Evolutionary conservation across 2,329 filamentous ascomycete genomes (phyloP), one percentile per base, ranked within the genome.

Genomic region (Fusarium nygamai): DNA sequence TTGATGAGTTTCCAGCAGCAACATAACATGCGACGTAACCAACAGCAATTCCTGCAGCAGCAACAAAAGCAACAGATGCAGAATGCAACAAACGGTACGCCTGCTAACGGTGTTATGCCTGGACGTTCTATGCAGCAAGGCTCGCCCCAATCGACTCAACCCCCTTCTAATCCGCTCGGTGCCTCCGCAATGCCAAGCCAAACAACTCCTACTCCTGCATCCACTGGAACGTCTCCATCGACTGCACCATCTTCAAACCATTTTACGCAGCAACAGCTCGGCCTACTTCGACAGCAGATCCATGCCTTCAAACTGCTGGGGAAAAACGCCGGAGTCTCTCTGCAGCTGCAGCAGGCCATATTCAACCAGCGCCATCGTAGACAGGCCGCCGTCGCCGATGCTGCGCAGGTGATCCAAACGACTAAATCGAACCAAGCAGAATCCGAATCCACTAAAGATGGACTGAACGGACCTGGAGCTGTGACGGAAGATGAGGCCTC

Each of bases 221-320:
- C 81, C 20, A 81, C 80, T n/a, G 81, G 82, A 64, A 64, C 76
- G 59, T 71, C 80, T 69, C 54, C 81, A 53, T 75, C 78, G 69
- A 74, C 76, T n/a, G 69, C 76, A 59, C 70, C 76, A 57, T 75
- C 83, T n/a, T 83, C 82, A 29, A 88, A 88, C 58, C 91, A 91
- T 70, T 95, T 98, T 81, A 92, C 91, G 19, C 88, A 89, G 31
- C 93, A 96, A 64, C 96, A 99, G 81, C 85, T 98, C 51, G 87
- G 89, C 31, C 90, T 94, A 48, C 85, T 99, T 16, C 89, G 94
- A 69, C 92, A 93, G 74, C 96, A 99, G 81, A 98, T 98, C 58
- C 88, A 92, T 77, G 95, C 96, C 0, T 98, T 98, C 84, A 97
- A 97, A 83, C 88, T 95, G 75, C 87, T 99, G 8, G 92, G 94